phyloP scores from a whole-genome alignment of 2,329 filamentous ascomycete genomes.

The Trichoderma pleuroti region DNA sequence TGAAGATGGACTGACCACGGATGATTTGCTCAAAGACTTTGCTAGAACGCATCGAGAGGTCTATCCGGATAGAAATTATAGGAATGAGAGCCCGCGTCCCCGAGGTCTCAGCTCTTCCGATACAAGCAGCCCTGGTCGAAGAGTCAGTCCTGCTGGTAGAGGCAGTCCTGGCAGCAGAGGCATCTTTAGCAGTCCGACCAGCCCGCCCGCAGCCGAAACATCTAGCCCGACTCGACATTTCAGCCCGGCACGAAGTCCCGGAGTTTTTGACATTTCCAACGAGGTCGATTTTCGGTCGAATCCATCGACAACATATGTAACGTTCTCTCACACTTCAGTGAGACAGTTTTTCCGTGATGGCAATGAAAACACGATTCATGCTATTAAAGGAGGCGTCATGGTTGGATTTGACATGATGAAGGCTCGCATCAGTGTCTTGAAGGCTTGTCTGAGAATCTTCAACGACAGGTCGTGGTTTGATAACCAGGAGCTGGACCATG shows the following conservation, averaged over 20 bases:
- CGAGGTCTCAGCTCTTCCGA: constrained; percentile 18
- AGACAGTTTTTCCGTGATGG: constrained; percentile 38
- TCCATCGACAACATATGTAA: constrained; percentile 38
- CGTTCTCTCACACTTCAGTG: constrained; percentile 41
- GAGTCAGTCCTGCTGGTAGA: constrained; percentile 18
- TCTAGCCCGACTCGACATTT: constrained; percentile 23
- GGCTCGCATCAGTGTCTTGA: constrained; percentile 38
- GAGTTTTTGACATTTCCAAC: constrained; percentile 30
- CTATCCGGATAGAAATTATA: constrained; percentile 21
- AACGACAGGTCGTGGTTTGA: constrained; percentile 32
- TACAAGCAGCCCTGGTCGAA: constrained; percentile 13
- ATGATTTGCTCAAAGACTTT: constrained; percentile 39
- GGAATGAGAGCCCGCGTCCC: not conserved
- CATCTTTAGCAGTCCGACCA: constrained; percentile 22
- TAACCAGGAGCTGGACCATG: constrained; percentile 26
- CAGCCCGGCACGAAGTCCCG: constrained; percentile 31
- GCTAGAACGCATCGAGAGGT: constrained; percentile 32
- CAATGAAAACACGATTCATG: constrained; percentile 25
- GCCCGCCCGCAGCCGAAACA: constrained; percentile 21
- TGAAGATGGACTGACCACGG: constrained; percentile 42
- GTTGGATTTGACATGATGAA: constrained; percentile 36
- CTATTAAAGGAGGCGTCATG: constrained; percentile 20
- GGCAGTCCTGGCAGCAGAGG: constrained; percentile 13
- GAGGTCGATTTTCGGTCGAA: constrained; percentile 43
- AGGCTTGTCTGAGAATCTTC: constrained; percentile 40